A percentile compares a stretch with the other conserved stretches of the same genome.
phyloP scores from a whole-genome alignment of 1,284 basidiomycete genomes.

The Trametes hirsuta region DNA sequence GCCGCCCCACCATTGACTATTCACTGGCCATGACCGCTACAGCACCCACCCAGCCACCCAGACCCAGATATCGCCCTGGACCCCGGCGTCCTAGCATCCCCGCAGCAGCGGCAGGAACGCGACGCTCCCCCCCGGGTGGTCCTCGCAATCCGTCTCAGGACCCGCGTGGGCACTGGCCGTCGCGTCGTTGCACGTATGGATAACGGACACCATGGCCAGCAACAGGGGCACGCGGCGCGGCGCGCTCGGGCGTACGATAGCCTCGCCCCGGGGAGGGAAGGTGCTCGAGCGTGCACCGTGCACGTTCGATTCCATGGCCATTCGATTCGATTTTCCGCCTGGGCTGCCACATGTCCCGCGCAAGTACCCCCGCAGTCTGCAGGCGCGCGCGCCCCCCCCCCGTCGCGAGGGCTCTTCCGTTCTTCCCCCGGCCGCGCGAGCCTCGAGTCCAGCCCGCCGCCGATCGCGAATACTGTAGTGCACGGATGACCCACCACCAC shows the following conservation, averaged over 20 bases:
- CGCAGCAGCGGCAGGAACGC: no score
- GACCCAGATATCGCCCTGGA: no score
- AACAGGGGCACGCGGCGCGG: no score
- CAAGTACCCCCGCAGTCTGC: conserved; percentile 8
- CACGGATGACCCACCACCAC: no score
- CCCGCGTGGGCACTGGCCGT: no score
- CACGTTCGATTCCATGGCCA: no score
- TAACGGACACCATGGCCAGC: not conserved
- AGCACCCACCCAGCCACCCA: not conserved
- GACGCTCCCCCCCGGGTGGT: no score
- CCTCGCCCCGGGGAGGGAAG: not conserved
- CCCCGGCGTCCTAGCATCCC: not conserved
- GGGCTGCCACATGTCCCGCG: not conserved
- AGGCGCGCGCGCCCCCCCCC: not conserved
- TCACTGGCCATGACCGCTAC: not conserved
- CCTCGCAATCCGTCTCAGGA: no score
- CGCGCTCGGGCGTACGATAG: not conserved
- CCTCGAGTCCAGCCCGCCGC: not conserved
- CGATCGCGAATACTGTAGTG: no score
- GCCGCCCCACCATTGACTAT: not conserved
- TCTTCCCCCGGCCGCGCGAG: not conserved
- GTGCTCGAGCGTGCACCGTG: no score
- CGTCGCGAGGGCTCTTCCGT: not conserved
- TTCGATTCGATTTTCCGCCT: conserved; percentile 2
- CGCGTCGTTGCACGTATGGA: not conserved